A percentile compares a stretch with the other conserved stretches of the same genome.
phyloP scores from a whole-genome alignment of 2,329 filamentous ascomycete species.

The Camillea tinctor region DNA sequence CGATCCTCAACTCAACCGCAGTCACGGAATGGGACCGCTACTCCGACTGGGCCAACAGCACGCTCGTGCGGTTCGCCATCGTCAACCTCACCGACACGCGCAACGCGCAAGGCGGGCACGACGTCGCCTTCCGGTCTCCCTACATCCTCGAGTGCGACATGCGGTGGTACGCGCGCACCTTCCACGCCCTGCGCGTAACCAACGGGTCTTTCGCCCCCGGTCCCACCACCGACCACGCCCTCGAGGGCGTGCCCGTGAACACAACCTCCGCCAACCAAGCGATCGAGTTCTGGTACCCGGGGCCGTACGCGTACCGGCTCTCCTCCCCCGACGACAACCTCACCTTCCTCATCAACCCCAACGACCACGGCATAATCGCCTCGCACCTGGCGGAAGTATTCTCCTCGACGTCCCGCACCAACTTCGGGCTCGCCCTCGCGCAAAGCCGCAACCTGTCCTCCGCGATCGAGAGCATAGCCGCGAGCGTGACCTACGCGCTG shows the following conservation, averaged over 20 bases:
- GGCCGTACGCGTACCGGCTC: background rate
- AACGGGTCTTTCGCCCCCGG: slow-evolving; percentile 1
- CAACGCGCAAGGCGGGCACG: background rate
- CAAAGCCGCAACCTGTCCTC: slow-evolving; percentile 3
- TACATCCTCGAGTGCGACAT: slow-evolving; percentile 3
- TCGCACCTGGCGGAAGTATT: slow-evolving; percentile 3
- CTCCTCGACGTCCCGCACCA: background rate
- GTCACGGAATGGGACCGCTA: slow-evolving; percentile 1
- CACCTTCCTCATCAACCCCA: slow-evolving; percentile 4
- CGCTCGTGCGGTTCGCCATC: slow-evolving; percentile 1
- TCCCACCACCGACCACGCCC: slow-evolving; percentile 1
- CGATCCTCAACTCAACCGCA: slow-evolving; percentile 2
- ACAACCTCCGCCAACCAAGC: background rate
- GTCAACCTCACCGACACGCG: background rate
- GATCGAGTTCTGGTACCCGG: background rate
- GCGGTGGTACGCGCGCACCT: slow-evolving; percentile 1
- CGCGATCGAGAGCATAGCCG: slow-evolving; percentile 2
- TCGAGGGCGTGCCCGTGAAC: background rate
- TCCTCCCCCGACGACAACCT: background rate
- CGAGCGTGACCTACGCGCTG: slow-evolving; percentile 4
- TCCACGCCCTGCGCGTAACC: slow-evolving; percentile 1
- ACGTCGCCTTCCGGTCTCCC: background rate
- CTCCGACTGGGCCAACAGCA: slow-evolving; percentile 2
- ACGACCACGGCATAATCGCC: slow-evolving; percentile 6
- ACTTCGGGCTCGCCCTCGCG: slow-evolving; percentile 4